Base-by-base conservation (phyloP, 1,139 yeast genomes). In the Candida mesenterica region DNA sequence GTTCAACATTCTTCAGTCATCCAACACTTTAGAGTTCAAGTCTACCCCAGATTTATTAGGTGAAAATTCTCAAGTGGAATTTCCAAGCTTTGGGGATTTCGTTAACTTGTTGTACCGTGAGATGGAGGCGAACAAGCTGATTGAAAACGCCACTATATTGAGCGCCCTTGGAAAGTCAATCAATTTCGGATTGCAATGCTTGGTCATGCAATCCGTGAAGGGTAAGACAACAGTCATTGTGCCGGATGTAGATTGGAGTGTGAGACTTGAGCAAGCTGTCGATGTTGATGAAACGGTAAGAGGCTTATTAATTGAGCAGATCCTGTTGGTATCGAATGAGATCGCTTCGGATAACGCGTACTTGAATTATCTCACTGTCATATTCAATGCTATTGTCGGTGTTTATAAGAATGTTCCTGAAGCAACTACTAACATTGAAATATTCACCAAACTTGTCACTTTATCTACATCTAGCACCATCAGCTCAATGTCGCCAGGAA, bases 201-300 rank as follows among this genome's bases (percentile, higher is more conserved):
- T 88, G 24, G 79, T 83, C 0, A 81, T 85, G 76, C 77, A 83
- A 44, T 74, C 94, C 0, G 61, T 78, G 2, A 49, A 55, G 7
- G 75, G 68, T 0, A 61, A 70, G 17, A 52, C 61, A 1, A 80
- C 92, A 0, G 80, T 82, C 3, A 55, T 86, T 35, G 75, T 75
- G 0, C 61, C 73, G 15, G 96, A 87, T 55, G 85, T 81, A 44
- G 82, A 84, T 33, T 89, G 96, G 96, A 66, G 69, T 4, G 61
- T 75, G 0, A 70, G 92, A 49, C 53, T 86, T 18, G 89, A 82
- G n/a, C 84, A 79, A 38, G 87, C 94, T 0, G 40, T 85, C 5
- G 82, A 77, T 32, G 64, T 74, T 28, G 95, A 88, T 50, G 68
- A 67, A 2, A 53, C 50, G 1, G 86, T 85, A 1, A 61, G 77